A percentile compares a stretch with the other conserved stretches of the same genome.
Conservation (phyloP, 257 asterid species). For the Solanum corneliomulleri region DNA sequence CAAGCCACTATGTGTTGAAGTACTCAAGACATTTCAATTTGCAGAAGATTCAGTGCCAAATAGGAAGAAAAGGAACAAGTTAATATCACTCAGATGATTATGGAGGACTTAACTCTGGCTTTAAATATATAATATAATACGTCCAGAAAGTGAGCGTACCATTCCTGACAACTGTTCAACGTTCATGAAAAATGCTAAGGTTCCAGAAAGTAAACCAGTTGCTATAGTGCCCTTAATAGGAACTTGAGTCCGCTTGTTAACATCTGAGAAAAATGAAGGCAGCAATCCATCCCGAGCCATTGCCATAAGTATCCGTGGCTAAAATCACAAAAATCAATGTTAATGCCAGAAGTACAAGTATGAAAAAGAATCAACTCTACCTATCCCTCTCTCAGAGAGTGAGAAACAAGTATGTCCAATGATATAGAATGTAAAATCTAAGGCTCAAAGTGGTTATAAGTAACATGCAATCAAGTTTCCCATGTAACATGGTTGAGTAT, state of each 20-base stretch:
- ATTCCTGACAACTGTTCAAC: conserved; percentile 96
- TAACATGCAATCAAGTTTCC: background rate
- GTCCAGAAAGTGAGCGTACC: conserved; percentile 31
- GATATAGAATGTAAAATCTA: background rate
- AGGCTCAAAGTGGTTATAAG: background rate
- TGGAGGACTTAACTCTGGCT: background rate
- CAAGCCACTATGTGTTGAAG: background rate
- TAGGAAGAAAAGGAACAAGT: background rate
- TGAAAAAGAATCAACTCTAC: background rate
- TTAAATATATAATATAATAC: background rate
- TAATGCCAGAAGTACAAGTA: background rate
- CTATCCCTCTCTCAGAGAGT: background rate
- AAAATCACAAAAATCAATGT: background rate
- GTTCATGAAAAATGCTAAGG: conserved; percentile 85
- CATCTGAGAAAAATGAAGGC: conserved; percentile 84
- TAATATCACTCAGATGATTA: background rate
- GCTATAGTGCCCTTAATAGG: conserved; percentile 76
- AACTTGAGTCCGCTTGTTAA: conserved; percentile 60
- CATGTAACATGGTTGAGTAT: background rate
- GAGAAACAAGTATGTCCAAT: background rate
- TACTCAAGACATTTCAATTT: background rate
- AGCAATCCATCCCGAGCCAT: conserved; percentile 98
- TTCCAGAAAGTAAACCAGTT: conserved; percentile 69
- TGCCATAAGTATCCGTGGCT: conserved; percentile 97
- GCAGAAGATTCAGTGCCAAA: background rate